Base-by-base conservation (phyloP, 768 basidiomycete genomes). In the Kwoniella sp. region DNA sequence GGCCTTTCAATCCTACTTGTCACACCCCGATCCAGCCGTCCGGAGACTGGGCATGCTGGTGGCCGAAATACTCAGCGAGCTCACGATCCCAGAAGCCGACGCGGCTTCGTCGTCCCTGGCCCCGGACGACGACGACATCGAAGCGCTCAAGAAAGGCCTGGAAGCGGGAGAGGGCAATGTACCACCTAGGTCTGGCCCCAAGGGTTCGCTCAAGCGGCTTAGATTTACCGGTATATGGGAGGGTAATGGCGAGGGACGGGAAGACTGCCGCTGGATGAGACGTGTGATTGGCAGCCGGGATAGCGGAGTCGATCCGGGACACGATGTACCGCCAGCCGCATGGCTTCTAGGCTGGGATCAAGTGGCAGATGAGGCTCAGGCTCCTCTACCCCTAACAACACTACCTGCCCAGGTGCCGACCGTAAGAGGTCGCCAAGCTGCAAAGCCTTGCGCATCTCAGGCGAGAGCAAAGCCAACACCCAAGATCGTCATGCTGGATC, bases 11-110 rank as follows among this genome's bases (percentile, higher is more conserved):
- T 73, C 75, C 5, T 96, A 95, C 65, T 82, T 99, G 38, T 79
- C 79, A 0, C 89, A 93, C 72, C 75, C 84, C 5, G 89, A 93
- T 46, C 74, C 78, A 1, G 78, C 83, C 3, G 80, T 95, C 17
- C 84, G 93, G 3, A 80, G 84, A 22, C 87, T 89, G 60, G 95
- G 95, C 3, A 93, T 99, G 90, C 80, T 96, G 28, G 83, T 82
- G 0, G 93, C 88, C 0, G 93, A 99, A 74, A 77, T 85, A 20
- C 50, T 77, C 8, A 74, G 70, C 26, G 48, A 63, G 26, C 45
- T 65, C 29, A 75, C 74, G 1, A 50, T 75, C 10, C 54, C 49
- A 20, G 59, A 61, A 3, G 39, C 14, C 5, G 23, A 32, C 20
- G 19, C 22, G 28, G 44, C 29, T 12, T 12, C 25, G 32, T 22